Percentiles rank a stretch among this genome's conserved stretches.
Evolutionary conservation across 805 yeast genomes (phyloP).

Genomic region (Ogataea ganodermae): DNA sequence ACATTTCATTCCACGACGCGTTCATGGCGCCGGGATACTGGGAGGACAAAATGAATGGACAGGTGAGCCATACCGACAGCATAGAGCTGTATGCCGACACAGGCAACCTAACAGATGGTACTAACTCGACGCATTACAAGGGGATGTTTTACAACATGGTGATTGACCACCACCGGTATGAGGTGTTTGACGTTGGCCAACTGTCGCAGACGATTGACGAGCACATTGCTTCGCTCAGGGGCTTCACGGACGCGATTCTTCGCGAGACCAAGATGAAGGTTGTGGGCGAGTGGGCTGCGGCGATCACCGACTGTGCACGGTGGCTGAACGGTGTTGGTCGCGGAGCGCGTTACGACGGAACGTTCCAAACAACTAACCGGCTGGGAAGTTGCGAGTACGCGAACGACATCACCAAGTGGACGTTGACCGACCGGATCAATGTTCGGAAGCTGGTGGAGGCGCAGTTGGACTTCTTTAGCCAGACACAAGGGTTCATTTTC

Average conservation of each 20-base stretch:
- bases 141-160: constrained; percentile 62
- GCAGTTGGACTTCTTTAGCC: constrained; percentile 55
- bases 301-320: constrained; percentile 66
- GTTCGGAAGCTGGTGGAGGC: constrained; percentile 60
- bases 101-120: constrained; percentile 7
- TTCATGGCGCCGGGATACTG: constrained; percentile 57
- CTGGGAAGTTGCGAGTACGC: constrained; percentile 47
- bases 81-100: constrained; percentile 13
- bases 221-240: constrained; percentile 58
- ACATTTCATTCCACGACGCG: constrained; percentile 67
- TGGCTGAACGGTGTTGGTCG: constrained; percentile 72
- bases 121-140: constrained; percentile 12
- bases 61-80: constrained; percentile 16
- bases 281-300: constrained; percentile 73
- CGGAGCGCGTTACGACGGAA: constrained; percentile 64
- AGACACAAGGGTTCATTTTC: constrained; percentile 60
- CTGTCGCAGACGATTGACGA: constrained; percentile 57
- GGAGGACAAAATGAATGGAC: constrained; percentile 44
- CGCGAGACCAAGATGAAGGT: constrained; percentile 50
- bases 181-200: constrained; percentile 74
- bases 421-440: constrained; percentile 40
- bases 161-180: constrained; percentile 89
- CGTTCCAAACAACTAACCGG: constrained; percentile 41
- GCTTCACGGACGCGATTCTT: constrained; percentile 45
- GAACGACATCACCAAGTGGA: constrained; percentile 44